These are phyloP conservation scores for Ramularia endophylla DNA, from an alignment of 2,329 filamentous ascomycete genomes.

Conservation along the genomic window DNA sequence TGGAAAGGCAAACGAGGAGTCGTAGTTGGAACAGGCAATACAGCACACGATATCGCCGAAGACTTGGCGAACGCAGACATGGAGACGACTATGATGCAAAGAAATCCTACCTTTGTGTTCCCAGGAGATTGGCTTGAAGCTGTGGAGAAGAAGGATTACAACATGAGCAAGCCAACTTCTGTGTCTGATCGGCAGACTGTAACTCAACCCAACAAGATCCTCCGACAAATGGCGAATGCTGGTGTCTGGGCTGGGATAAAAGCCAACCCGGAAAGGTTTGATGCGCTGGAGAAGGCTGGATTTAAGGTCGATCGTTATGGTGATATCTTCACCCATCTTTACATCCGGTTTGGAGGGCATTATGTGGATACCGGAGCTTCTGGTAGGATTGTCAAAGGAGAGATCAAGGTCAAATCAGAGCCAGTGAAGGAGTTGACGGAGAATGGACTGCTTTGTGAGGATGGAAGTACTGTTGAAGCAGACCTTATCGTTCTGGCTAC, in stretches of 20 bases:
- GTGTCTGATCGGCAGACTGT: constrained; percentile 20
- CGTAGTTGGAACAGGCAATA: constrained; percentile 45
- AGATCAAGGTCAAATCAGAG: constrained; percentile 42
- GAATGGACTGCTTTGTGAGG: constrained; percentile 39
- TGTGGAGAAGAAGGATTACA: constrained; percentile 19
- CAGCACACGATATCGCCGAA: constrained; percentile 45
- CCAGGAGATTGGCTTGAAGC: constrained; percentile 19
- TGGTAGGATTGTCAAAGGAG: constrained; percentile 37
- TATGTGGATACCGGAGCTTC: constrained; percentile 45
- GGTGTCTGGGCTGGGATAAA: constrained; percentile 25
- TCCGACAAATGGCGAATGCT: constrained; percentile 29
- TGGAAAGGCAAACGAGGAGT: constrained; percentile 40
- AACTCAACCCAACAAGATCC: constrained; percentile 27
- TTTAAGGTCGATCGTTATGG: constrained; percentile 38
- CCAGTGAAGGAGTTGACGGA: constrained; percentile 33
- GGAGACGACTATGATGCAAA: constrained; percentile 43
- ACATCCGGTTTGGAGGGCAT: constrained; percentile 41
- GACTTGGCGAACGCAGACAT: constrained; percentile 41
- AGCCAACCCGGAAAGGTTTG: constrained; percentile 33
- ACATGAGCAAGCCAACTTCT: constrained; percentile 12
- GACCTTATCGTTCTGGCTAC: constrained; percentile 45
- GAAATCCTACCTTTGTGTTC: constrained; percentile 37
- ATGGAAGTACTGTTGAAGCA: constrained; percentile 38
- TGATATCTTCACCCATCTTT: constrained; percentile 35
- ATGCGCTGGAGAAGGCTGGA: constrained; percentile 37